Conservation (phyloP, 495 filamentous ascomycete genomes). For the Trichocladium uniseriatum region DNA sequence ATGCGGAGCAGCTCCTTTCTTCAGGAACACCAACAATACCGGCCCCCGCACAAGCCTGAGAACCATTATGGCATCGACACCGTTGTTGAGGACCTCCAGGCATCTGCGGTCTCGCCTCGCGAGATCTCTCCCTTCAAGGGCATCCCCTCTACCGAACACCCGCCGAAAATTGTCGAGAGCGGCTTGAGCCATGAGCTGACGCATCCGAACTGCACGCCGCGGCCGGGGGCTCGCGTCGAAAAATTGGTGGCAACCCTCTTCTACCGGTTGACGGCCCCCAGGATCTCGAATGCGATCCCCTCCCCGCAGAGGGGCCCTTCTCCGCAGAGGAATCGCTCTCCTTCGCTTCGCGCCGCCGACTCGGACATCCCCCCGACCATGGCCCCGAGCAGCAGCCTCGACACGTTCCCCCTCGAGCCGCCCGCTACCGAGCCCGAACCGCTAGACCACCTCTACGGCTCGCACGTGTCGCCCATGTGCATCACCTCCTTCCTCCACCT, state of each 20-base stretch:
- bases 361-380: slow-evolving; percentile 42
- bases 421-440: slow-evolving; percentile 52
- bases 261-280: slow-evolving; percentile 46
- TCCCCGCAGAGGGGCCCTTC: slow-evolving; percentile 24
- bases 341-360: slow-evolving; percentile 23
- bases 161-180: slow-evolving; percentile 46
- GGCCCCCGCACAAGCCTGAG: slow-evolving; percentile 46
- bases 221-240: slow-evolving; percentile 31
- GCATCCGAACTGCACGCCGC: slow-evolving; percentile 46
- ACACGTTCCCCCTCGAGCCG: slow-evolving; percentile 63
- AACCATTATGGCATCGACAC: slow-evolving; percentile 46
- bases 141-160: slow-evolving; percentile 41
- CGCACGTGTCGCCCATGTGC: slow-evolving; percentile 67
- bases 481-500: slow-evolving; percentile 74
- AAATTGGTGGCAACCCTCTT: slow-evolving; percentile 58
- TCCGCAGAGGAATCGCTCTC: slow-evolving; percentile 19
- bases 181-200: slow-evolving; percentile 48
- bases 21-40: slow-evolving; percentile 66
- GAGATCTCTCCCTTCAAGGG: slow-evolving; percentile 41
- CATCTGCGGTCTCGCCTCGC: slow-evolving; percentile 26
- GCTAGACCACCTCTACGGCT: slow-evolving; percentile 67
- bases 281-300: slow-evolving; percentile 22
- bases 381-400: slow-evolving; percentile 57
- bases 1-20: slow-evolving; percentile 63
- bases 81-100: slow-evolving; percentile 41